Conservation (phyloP, 192 early-diverging fungal species). For the Coemansia sp. region DNA sequence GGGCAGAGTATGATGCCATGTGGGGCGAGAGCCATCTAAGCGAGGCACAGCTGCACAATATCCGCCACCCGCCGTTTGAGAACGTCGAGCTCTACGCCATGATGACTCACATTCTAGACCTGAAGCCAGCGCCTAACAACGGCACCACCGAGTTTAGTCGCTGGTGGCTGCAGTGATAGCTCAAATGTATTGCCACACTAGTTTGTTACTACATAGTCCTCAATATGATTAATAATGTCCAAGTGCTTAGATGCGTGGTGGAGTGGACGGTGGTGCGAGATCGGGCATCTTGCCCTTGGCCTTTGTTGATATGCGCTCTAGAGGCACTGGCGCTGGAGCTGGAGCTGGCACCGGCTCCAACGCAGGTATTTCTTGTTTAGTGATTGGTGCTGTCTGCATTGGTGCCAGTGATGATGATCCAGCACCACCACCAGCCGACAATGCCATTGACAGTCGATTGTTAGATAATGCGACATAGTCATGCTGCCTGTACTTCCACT, state of each 20-base stretch:
- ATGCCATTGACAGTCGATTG: neutral
- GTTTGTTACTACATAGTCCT: neutral
- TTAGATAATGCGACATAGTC: neutral
- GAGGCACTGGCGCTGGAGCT: neutral
- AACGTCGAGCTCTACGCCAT: slow-evolving; percentile 77
- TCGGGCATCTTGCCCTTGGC: slow-evolving; percentile 35
- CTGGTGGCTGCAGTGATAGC: slow-evolving; percentile 32
- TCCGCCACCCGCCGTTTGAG: slow-evolving; percentile 56
- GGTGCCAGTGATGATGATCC: neutral
- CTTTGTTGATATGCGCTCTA: slow-evolving; percentile 20
- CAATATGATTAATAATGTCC: neutral
- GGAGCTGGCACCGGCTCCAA: neutral
- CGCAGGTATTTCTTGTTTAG: neutral
- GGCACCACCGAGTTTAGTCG: slow-evolving; percentile 53
- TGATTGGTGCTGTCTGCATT: neutral
- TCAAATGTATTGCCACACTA: neutral
- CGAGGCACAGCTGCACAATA: slow-evolving; percentile 15
- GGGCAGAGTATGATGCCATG: slow-evolving; percentile 27
- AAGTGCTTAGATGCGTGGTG: neutral
- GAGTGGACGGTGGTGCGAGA: neutral
- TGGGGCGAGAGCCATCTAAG: slow-evolving; percentile 33
- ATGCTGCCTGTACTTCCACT: slow-evolving; percentile 1
- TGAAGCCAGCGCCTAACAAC: slow-evolving; percentile 71
- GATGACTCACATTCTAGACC: slow-evolving; percentile 56
- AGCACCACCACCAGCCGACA: neutral